Evolutionary conservation across 2,329 filamentous ascomycete species (phyloP).

Genomic region (Rachicladosporium sp.): DNA sequence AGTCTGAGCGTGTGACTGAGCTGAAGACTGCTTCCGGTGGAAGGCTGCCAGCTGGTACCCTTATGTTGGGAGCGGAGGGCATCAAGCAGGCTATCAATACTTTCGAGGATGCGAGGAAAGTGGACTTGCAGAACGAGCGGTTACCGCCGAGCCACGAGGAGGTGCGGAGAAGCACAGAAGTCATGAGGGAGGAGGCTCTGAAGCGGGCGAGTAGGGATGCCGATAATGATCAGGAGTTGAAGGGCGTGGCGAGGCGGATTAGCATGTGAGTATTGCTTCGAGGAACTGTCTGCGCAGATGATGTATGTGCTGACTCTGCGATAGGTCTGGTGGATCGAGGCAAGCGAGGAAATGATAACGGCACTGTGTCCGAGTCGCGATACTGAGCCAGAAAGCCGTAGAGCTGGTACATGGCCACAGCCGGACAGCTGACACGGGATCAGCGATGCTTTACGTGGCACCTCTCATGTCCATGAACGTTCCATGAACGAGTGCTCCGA

Average conservation of each 20-base stretch:
- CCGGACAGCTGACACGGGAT: too few species aligned
- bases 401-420: too few species aligned
- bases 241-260: conserved; percentile 76
- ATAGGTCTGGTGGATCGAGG: too few species aligned
- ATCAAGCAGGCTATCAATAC: conserved; percentile 97
- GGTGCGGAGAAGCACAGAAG: conserved; percentile 69
- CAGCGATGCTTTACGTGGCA: too few species aligned
- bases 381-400: too few species aligned
- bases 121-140: conserved; percentile 92
- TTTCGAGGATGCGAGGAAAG: conserved; percentile 93
- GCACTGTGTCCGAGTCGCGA: too few species aligned
- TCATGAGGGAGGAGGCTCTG: conserved; percentile 69
- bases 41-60: conserved; percentile 80
- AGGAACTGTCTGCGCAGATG: too few species aligned
- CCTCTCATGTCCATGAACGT: too few species aligned
- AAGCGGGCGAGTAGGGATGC: conserved; percentile 79
- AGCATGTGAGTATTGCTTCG: conserved; percentile 64
- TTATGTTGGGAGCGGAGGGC: conserved; percentile 95
- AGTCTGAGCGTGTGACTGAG: conserved; percentile 92
- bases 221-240: conserved; percentile 80
- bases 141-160: conserved; percentile 88
- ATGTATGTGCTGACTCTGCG: too few species aligned
- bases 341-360: too few species aligned
- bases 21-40: conserved; percentile 94
- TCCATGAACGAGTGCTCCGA: too few species aligned